A percentile compares a stretch with the other conserved stretches of the same genome.
These are phyloP conservation scores for Vitis cinerea DNA, from an alignment of 164 flowering plant species.

Conservation along the genomic window DNA sequence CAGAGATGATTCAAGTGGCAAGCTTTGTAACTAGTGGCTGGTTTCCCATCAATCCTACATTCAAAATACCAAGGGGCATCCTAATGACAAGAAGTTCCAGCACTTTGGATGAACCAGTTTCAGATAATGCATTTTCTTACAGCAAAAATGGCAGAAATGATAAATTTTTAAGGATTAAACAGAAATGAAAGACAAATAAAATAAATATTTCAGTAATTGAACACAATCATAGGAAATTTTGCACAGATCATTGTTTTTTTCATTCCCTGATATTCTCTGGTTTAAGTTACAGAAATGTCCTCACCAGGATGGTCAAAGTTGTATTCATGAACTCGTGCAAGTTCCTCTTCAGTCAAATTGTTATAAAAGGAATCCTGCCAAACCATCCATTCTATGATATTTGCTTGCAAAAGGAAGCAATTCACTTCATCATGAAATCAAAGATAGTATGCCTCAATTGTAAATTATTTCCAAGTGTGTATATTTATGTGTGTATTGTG, in stretches of 20 bases:
- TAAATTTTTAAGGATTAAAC: not conserved
- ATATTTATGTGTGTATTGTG: no score
- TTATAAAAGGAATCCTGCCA: slow-evolving; percentile 95
- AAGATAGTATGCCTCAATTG: not conserved
- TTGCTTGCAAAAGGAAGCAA: not conserved
- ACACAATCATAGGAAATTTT: not conserved
- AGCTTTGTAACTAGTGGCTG: not conserved
- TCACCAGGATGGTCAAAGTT: slow-evolving; percentile 97
- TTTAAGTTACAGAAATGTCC: slow-evolving; percentile 1
- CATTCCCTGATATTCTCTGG: not conserved
- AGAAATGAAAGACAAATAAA: not conserved
- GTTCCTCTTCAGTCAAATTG: slow-evolving; percentile 73
- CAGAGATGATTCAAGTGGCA: not conserved
- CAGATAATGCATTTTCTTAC: not conserved
- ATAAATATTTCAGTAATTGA: not conserved
- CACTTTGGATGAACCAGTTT: not conserved
- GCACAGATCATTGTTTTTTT: not conserved
- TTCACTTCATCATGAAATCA: no score
- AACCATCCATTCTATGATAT: slow-evolving; percentile 7
- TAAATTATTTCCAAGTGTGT: not conserved
- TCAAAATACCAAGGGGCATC: not conserved
- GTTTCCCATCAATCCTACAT: not conserved
- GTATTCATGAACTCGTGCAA: slow-evolving; percentile 75
- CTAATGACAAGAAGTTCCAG: not conserved
- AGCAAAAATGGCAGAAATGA: not conserved